Conservation (phyloP, 2,329 filamentous ascomycete species). For the Cladosporium sphaerospermum region DNA sequence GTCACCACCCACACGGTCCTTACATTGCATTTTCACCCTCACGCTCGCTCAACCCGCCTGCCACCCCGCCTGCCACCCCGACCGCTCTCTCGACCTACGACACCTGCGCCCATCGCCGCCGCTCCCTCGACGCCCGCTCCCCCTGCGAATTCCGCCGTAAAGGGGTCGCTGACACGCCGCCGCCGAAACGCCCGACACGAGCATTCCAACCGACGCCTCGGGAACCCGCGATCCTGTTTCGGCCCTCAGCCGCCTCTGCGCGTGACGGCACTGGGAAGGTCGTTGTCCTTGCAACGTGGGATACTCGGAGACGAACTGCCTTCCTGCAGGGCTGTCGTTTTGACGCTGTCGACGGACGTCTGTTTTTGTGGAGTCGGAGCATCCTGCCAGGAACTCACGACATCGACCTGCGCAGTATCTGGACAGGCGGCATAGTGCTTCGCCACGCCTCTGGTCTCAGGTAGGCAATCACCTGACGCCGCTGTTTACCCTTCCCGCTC, state of each 20-base stretch:
- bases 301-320: neutral
- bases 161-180: constrained; percentile 8
- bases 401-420: neutral
- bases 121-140: neutral
- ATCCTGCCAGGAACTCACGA: neutral
- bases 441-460: constrained; percentile 6
- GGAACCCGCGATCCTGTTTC: constrained; percentile 2
- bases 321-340: neutral
- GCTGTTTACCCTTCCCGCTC: neutral
- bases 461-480: constrained; percentile 9
- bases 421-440: neutral
- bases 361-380: neutral
- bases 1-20: neutral
- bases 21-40: neutral
- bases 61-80: neutral
- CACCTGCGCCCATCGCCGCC: neutral
- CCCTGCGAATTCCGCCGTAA: constrained; percentile 1
- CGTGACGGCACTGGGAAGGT: neutral
- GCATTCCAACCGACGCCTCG: constrained; percentile 7
- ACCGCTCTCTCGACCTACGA: neutral
- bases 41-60: neutral
- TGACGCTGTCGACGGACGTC: neutral
- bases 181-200: constrained; percentile 6
- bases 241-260: neutral
- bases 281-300: constrained; percentile 4